Evolutionary conservation across 768 basidiomycete species (phyloP).

Genomic region (Boletus vinaceobasis): DNA sequence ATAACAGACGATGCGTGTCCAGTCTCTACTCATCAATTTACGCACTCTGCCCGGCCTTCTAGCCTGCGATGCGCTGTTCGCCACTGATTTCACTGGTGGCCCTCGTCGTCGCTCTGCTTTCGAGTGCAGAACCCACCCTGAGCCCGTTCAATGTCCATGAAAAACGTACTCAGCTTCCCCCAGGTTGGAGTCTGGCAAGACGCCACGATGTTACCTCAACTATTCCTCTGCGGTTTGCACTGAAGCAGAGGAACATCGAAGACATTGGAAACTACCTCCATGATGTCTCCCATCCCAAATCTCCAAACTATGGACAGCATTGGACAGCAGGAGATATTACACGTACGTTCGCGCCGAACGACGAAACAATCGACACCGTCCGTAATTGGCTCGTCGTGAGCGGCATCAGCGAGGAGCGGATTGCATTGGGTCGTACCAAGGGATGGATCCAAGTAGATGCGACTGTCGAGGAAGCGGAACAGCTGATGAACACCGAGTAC

Average conservation of each 20-base stretch:
- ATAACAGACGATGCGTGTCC: background rate
- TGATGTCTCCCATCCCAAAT: constrained; percentile 34
- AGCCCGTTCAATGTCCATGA: constrained; percentile 37
- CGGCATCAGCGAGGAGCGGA: constrained; percentile 23
- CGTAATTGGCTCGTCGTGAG: constrained; percentile 26
- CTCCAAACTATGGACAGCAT: constrained; percentile 30
- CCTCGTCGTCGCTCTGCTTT: constrained; percentile 12
- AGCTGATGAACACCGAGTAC: constrained; percentile 32
- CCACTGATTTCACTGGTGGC: constrained; percentile 1
- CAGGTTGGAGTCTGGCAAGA: constrained; percentile 36
- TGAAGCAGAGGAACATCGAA: constrained; percentile 31
- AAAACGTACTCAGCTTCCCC: constrained; percentile 34
- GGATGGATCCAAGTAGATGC: constrained; percentile 28
- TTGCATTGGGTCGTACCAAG: constrained; percentile 13
- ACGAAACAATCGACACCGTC: constrained; percentile 22
- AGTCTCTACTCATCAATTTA: background rate
- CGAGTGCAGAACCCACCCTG: constrained; percentile 13
- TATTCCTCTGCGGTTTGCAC: constrained; percentile 31
- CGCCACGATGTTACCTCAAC: constrained; percentile 31
- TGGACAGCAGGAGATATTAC: constrained; percentile 30
- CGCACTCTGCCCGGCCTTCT: too few species aligned
- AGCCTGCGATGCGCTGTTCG: constrained; percentile 11
- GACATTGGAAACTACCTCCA: constrained; percentile 24
- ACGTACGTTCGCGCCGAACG: constrained; percentile 25
- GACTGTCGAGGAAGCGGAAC: constrained; percentile 32